Base-by-base conservation (phyloP, 805 yeast genomes). In the Pichia cabralensis region DNA sequence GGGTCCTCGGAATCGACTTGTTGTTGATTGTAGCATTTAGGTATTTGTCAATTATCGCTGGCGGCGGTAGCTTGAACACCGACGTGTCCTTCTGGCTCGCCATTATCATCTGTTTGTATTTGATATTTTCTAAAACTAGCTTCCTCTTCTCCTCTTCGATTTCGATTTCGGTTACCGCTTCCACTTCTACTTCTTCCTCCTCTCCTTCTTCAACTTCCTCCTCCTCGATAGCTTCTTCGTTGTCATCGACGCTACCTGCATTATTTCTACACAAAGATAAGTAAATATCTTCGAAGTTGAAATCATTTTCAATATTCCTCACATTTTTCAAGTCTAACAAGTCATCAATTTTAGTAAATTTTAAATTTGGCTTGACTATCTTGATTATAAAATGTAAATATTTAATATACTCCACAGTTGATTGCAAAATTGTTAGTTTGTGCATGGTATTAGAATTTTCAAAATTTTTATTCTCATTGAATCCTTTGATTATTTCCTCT, bases 321-420 rank as follows among this genome's bases (percentile, higher is more conserved):
- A 76, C 76, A 30, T 58, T 59, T 35, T 75, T 77, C 17, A 78
- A 69, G 45, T 75, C 69, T 13, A 77, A 59, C n/a, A n/a, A n/a
- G n/a, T n/a, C n/a, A 21, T 74, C 75, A n/a, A 72, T 60, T 25
- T 64, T 58, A 11, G 76, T 64, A 49, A 74, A 77, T 8, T 56
- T 59, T 9, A 70, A 52, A 30, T 49, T 46, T n/a, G 62, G 49
- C 39, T 66, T 67, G 50, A 75, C 71, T 38, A 69, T 55, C 38
- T 66, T 62, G 15, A 77, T 64, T 9, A 75, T 66, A 36, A 67
- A 63, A 52, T 81, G 86, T 31, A 82, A 62, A 48, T 80, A 79
- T 41, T 74, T 65, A 42, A 83, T 76, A 50, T 83, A 82, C 49
- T 80, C 88, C 17, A 83, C 94, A 0, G 89, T 74, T n/a, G 83